Evolutionary conservation across 2,329 filamentous ascomycete species (phyloP).

Genomic region (Venturia asperata): DNA sequence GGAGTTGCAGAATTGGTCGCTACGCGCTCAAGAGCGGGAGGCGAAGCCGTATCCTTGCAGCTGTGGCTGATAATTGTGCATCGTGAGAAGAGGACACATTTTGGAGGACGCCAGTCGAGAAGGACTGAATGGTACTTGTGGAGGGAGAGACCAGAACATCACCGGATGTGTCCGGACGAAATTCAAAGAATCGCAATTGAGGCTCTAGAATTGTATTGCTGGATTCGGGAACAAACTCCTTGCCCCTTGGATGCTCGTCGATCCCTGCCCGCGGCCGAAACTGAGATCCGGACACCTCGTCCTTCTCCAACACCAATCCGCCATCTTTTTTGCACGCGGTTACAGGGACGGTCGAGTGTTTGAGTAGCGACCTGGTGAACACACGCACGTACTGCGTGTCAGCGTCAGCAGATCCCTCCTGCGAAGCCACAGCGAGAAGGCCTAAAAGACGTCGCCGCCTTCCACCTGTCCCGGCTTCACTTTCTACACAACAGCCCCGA

Average conservation of each 20-base stretch:
- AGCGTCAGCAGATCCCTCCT: background rate
- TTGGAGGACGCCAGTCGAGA: background rate
- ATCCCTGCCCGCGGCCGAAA: background rate
- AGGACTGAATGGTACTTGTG: too few relatives aligned
- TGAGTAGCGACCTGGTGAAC: background rate
- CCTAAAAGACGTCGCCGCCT: background rate
- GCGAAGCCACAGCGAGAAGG: background rate
- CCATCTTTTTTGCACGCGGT: background rate
- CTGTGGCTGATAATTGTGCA: background rate
- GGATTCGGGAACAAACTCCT: background rate
- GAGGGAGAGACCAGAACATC: too few relatives aligned
- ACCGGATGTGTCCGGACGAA: too few relatives aligned
- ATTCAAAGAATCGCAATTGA: background rate
- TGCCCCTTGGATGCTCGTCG: background rate
- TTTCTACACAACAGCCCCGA: slow-evolving; percentile 18
- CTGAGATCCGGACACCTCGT: background rate
- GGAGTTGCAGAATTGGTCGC: too few relatives aligned
- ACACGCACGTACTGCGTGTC: background rate
- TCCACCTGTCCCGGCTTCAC: slow-evolving; percentile 12
- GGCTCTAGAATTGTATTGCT: background rate
- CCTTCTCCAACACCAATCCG: background rate
- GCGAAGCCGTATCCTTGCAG: background rate
- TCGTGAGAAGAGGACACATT: background rate
- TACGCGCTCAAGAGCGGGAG: too few relatives aligned
- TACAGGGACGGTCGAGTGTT: background rate